Evolutionary conservation across 2,329 filamentous ascomycete genomes (phyloP), one percentile per base, ranked within the genome.

Genomic region (Penicillium brasilianum): DNA sequence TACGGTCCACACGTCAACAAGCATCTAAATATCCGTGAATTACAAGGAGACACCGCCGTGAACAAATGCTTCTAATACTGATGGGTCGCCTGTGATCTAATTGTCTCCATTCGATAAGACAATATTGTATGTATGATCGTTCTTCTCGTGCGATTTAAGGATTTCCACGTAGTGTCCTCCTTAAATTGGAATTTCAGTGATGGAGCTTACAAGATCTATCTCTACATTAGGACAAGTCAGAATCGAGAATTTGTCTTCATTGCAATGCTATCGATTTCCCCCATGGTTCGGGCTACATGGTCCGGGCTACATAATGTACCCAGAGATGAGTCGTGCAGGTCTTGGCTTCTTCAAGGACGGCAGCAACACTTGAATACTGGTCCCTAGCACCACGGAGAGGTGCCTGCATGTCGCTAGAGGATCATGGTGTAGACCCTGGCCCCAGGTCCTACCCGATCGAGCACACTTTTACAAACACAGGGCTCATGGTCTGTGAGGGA

Each of bases 191-290:
- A 48, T 48, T 48, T 48, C 22, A 48, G 22, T 48, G 44, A 48
- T 4, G 13, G 41, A 7, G 41, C 41, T 44, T 44, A 44, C 18
- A 44, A 44, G 41, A 2, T 44, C 41, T 44, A 44, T 22, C 43
- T 46, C 43, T 46, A 46, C 6, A 25, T 28, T 25, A 46, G 43
- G 43, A 28, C 43, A 46, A 46, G 43, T 46, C n/a, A 46, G 43
- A 46, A 46, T 46, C 43, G 43, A 46, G 43, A 46, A 46, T 46
- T 46, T 46, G 14, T 46, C 43, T 46, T 46, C 22, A 46, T 46
- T 44, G 3, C 41, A 3, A 44, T 44, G 41, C 41, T 22, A 44
- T 25, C 41, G 41, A 44, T n/a, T 44, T 44, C 41, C 41, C 41
- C 41, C n/a, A 44, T 44, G 41, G 18, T 20, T 44, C 41, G n/a